Conservation (phyloP, 2,329 filamentous ascomycete species). For the Microdochium paspali region DNA sequence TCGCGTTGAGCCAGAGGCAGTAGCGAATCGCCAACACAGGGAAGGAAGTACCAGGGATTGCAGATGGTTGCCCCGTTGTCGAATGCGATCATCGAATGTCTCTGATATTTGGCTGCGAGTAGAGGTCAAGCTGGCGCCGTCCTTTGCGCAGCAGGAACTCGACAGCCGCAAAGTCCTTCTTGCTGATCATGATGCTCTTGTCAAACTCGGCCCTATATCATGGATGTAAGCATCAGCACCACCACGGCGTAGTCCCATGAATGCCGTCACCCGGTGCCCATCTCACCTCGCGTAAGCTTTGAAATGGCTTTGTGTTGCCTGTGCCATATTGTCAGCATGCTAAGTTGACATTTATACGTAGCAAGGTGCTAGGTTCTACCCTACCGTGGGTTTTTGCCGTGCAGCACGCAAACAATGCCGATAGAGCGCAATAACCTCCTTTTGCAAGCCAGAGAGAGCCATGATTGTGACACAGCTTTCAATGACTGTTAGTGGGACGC, state of each 20-base stretch:
- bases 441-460: slow-evolving; percentile 76
- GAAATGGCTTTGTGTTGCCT: slow-evolving; percentile 53
- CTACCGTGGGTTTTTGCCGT: slow-evolving; percentile 70
- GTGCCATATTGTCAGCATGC: no score
- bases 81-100: slow-evolving; percentile 55
- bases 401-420: slow-evolving; percentile 75
- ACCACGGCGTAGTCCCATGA: no score
- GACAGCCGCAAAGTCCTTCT: slow-evolving; percentile 77
- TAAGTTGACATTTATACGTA: no score
- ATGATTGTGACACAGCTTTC: not conserved
- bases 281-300: slow-evolving; percentile 52
- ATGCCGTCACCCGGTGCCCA: no score
- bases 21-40: no score
- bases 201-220: slow-evolving; percentile 61
- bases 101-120: slow-evolving; percentile 70
- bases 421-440: slow-evolving; percentile 79
- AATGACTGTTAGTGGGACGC: no score
- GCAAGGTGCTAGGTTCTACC: slow-evolving; percentile 17
- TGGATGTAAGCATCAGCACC: slow-evolving; percentile 1
- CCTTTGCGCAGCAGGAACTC: slow-evolving; percentile 81
- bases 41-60: no score
- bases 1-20: no score
- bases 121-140: slow-evolving; percentile 69
- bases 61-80: no score
- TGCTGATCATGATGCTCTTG: slow-evolving; percentile 58